Percentiles rank a stretch among this genome's conserved stretches.
Evolutionary conservation across 257 asterid genomes (phyloP).

Genomic region (Rauvolfia tetraphylla): DNA sequence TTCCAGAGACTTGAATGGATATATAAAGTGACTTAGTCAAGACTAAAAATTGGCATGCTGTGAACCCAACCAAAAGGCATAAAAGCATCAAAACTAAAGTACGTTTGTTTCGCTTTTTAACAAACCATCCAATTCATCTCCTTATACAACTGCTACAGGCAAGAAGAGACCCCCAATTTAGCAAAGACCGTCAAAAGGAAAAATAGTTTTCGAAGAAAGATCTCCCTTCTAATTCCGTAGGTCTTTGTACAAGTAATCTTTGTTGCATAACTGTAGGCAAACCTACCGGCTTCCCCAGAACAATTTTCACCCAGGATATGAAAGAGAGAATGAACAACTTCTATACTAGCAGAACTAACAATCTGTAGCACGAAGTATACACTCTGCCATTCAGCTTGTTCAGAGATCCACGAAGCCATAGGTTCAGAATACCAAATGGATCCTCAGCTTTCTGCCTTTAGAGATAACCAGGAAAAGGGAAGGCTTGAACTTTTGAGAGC

Average conservation of each 20-base stretch:
- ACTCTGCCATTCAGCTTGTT: background rate
- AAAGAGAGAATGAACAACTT: background rate
- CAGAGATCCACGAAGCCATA: background rate
- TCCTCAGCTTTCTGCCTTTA: background rate
- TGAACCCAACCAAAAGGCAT: background rate
- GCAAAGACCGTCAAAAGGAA: background rate
- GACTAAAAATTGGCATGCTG: background rate
- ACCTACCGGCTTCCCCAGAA: background rate
- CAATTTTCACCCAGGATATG: constrained; percentile 6
- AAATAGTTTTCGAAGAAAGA: no score
- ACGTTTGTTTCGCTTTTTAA: background rate
- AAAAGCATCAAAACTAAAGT: background rate
- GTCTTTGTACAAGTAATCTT: background rate
- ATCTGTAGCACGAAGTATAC: background rate
- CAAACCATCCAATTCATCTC: background rate
- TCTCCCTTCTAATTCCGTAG: background rate
- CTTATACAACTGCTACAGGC: background rate
- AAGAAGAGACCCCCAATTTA: background rate
- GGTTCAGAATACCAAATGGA: background rate
- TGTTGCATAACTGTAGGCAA: background rate
- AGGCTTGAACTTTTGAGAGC: background rate
- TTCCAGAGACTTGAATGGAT: background rate
- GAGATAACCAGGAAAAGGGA: background rate
- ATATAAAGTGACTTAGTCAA: background rate
- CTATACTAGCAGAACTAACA: background rate